Evolutionary conservation across 257 asterid genomes (phyloP), one percentile per base, ranked within the genome.

Genomic region (Solanum bulbocastanum): DNA sequence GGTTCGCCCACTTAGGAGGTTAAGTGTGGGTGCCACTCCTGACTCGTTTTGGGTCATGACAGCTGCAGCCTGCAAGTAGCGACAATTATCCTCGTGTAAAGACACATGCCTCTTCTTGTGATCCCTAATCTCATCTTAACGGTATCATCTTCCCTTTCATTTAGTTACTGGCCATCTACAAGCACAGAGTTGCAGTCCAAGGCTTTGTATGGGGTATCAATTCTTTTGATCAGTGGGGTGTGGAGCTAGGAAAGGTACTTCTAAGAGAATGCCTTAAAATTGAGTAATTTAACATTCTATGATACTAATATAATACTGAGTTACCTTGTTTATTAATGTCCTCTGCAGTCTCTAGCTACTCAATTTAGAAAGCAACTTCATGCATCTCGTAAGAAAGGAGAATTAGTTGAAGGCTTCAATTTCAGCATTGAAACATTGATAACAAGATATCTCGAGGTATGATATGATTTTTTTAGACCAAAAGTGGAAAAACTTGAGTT

Each of bases 191-290:
- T 88, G 99, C 98, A 71, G 99, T 97, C 12, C 96, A 97, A 92
- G 99, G 99, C 91, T 97, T 97, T 83, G 83, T 95, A 20, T 97
- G 99, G 99, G 98, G 98, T n/a, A 94, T 97, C 93, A 97, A 97
- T 92, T 97, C 99, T 79, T 97, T 97, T 65, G 99, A 97, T 90
- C 99, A 97, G 89, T 97, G 99, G 99, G 99, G 98, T 85, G 99
- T 97, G 83, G 99, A 97, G 88, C 83, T 97, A 89, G 99, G 99
- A 89, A 96, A 97, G 98, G 99, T 97, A 91, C 62, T 83, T 35
- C 62, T 79, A 6, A 30, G 60, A 36, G 20, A 46, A 3, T 84
- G 44, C 76, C 12, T 20, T 71, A 78, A 58, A 32, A 2, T 3
- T 78, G 37, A 60, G 75, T 66, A 85, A n/a, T 25, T 72, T 84